Conservation (phyloP, 2,329 filamentous ascomycete genomes). For the Neofusicoccum cordaticola region DNA sequence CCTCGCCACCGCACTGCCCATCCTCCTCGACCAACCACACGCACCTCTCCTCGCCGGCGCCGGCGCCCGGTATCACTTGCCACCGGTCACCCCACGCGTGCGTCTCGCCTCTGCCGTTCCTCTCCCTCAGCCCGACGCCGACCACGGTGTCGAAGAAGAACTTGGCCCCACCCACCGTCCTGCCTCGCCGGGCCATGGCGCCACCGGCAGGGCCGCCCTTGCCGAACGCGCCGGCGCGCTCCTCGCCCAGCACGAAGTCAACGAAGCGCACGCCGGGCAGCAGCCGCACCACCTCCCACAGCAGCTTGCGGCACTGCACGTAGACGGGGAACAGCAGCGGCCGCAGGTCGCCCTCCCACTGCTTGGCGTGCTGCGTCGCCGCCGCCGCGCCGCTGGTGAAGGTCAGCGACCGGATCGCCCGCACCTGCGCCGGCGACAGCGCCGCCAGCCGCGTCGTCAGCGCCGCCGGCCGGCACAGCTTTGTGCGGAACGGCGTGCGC, state of each 20-base stretch:
- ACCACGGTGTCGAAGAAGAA: conserved; percentile 17
- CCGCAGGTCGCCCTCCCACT: conserved; percentile 15
- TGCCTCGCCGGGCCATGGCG: background rate
- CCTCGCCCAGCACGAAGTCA: conserved; percentile 12
- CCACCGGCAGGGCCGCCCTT: background rate
- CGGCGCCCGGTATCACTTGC: conserved; percentile 6
- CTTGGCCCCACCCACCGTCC: conserved; percentile 13
- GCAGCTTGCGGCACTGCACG: conserved; percentile 17
- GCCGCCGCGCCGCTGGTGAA: background rate
- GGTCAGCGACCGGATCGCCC: conserved; percentile 8
- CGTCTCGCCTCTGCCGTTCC: conserved; percentile 5
- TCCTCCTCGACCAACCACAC: conserved; percentile 11
- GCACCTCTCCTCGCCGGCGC: conserved; percentile 9
- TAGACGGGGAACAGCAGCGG: conserved; percentile 18
- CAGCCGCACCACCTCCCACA: conserved; percentile 16
- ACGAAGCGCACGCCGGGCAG: conserved; percentile 15
- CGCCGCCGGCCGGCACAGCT: conserved; percentile 9
- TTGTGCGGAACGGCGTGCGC: conserved; percentile 15
- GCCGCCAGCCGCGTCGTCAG: conserved; percentile 12
- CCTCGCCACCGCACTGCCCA: background rate
- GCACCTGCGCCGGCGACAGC: conserved; percentile 8
- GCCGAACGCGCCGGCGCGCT: conserved; percentile 2
- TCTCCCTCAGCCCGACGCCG: conserved; percentile 9
- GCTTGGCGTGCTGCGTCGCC: background rate
- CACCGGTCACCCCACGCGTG: conserved; percentile 15